Conservation (phyloP, 2,329 filamentous ascomycete genomes). For the Hypoxylon sp. region DNA sequence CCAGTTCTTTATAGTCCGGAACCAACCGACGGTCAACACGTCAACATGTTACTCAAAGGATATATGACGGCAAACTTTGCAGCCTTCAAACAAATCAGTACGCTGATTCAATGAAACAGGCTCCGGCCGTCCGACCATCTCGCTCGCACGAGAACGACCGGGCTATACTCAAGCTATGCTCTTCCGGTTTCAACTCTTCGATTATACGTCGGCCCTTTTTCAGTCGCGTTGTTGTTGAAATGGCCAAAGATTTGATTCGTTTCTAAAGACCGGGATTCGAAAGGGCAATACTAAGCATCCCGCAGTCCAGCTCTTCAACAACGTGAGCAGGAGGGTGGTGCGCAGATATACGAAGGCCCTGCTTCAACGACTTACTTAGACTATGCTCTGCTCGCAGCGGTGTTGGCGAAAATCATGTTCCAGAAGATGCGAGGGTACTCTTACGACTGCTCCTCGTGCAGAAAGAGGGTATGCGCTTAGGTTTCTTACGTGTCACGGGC, state of each 20-base stretch:
- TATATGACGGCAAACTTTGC: conserved; percentile 31
- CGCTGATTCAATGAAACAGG: conserved; percentile 67
- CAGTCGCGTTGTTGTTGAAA: not conserved
- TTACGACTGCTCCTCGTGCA: conserved; percentile 19
- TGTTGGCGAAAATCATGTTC: conserved; percentile 62
- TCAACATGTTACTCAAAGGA: conserved; percentile 72
- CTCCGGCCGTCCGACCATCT: conserved; percentile 70
- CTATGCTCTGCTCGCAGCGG: conserved; percentile 68
- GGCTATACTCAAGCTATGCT: not conserved
- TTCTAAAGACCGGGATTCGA: not conserved
- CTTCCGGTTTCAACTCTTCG: not conserved
- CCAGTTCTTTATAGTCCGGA: conserved; percentile 71
- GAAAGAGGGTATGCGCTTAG: conserved; percentile 38
- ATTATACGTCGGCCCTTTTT: not conserved
- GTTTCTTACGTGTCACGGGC: conserved; percentile 44
- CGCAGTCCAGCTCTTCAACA: conserved; percentile 65
- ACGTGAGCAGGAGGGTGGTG: conserved; percentile 64
- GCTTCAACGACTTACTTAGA: conserved; percentile 71
- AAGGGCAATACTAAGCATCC: not conserved
- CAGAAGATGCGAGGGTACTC: conserved; percentile 56
- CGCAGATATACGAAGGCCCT: conserved; percentile 70
- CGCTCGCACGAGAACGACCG: conserved; percentile 70
- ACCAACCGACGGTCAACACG: conserved; percentile 65
- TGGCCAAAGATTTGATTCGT: not conserved
- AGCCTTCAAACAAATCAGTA: not conserved